Evolutionary conservation across 2,329 filamentous ascomycete genomes (phyloP).

Genomic region (Claviceps citrina): DNA sequence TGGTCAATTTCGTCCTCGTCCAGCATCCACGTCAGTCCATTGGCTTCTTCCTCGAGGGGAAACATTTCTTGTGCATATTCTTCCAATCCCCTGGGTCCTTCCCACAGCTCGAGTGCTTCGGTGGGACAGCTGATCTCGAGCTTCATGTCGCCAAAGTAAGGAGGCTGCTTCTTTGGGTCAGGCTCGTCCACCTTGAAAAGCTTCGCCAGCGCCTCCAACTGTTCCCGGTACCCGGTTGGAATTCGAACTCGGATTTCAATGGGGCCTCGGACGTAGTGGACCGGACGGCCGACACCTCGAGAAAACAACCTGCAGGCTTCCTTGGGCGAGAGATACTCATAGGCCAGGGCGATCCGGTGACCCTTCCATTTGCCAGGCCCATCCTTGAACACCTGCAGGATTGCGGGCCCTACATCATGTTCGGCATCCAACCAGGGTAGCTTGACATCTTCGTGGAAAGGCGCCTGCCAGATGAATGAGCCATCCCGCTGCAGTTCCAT

Average conservation of each 20-base stretch:
- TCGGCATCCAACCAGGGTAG: constrained; percentile 93
- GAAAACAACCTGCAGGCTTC: constrained; percentile 74
- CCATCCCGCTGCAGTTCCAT: constrained; percentile 79
- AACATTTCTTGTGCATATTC: constrained; percentile 94
- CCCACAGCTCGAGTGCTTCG: constrained; percentile 72
- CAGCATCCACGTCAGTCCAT: constrained; percentile 86
- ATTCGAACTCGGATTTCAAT: constrained; percentile 79
- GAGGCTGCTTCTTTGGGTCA: constrained; percentile 41
- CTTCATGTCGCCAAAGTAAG: constrained; percentile 44
- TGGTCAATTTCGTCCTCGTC: constrained; percentile 31
- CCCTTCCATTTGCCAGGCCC: constrained; percentile 72
- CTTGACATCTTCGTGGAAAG: constrained; percentile 77
- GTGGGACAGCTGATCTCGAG: constrained; percentile 52
- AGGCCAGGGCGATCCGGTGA: constrained; percentile 68
- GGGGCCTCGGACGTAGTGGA: constrained; percentile 60
- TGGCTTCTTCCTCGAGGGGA: constrained; percentile 83
- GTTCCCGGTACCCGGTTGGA: constrained; percentile 74
- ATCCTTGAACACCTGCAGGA: constrained; percentile 91
- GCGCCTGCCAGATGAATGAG: constrained; percentile 82
- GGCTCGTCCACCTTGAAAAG: constrained; percentile 37
- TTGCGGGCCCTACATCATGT: constrained; percentile 83
- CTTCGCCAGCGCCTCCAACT: constrained; percentile 56
- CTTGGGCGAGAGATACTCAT: constrained; percentile 69
- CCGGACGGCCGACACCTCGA: constrained; percentile 59
- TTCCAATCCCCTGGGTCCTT: constrained; percentile 76